Evolutionary conservation across 108 stramenopile genomes (phyloP), one percentile per base, ranked within the genome.

Genomic region (Ochromonas danica): DNA sequence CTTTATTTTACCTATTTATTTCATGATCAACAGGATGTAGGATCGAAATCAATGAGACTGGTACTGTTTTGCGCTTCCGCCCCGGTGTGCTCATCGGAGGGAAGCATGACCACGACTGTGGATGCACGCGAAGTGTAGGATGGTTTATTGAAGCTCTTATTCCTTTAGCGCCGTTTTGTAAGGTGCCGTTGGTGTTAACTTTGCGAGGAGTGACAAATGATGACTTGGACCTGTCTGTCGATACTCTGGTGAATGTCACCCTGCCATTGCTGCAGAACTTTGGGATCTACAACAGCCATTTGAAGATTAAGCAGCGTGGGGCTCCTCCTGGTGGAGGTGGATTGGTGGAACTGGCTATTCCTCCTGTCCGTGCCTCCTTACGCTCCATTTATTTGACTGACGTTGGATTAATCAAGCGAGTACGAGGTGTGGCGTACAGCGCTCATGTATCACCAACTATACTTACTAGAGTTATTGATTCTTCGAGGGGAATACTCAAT

Each of bases 101-200:
- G 30, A 80, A 85, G 0, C 75, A 94, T 1, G 84, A 88, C 51
- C 97, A 99, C 85, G 89, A 91, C 57, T 97, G 97, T 87, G 83
- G 81, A 84, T 91, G 30, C 67, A 86, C 43, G 61, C 91, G 79
- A 87, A 89, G 62, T 1, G 88, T 97, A 43, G 96, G 96, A 22
- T 99, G 96, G 96, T 98, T 95, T 79, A 78, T 99, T 43, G 96
- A 98, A 80, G 98, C 94, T 61, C 89, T 99, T 35, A 62, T 98
- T 42, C 95, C 95, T 35, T 79, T 99, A 80, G 95, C 95, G 6
- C 89, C 94, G 0, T 98, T 98, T 87, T 94, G 93, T 42, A 98
- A 97, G 84, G 88, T 92, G 71, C 82, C 91, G 22, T 83, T 99
- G 61, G 62, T 86, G 14, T 71, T 97, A 35, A 89, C 88, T 0